These are phyloP conservation scores for Gossypium mustelinum DNA, from an alignment of 345 rosid genomes.

Conservation along the genomic window DNA sequence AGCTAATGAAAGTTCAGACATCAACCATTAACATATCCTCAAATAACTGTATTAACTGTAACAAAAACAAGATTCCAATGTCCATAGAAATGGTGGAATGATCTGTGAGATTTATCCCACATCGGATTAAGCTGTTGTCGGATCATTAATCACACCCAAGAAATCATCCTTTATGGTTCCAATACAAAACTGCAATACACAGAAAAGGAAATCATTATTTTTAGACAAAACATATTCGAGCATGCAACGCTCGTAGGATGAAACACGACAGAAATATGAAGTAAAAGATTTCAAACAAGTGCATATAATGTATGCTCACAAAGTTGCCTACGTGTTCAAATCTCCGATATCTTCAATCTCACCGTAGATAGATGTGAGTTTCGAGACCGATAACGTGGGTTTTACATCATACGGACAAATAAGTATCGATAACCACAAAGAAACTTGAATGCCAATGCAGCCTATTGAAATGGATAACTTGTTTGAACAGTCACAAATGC, in stretches of 20 bases:
- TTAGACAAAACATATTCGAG: not conserved
- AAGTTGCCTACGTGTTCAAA: not conserved
- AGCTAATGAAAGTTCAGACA: not conserved
- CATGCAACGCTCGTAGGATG: not conserved
- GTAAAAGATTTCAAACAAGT: not conserved
- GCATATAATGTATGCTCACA: not conserved
- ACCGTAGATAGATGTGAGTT: not conserved
- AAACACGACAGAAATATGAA: not conserved
- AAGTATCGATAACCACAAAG: not conserved
- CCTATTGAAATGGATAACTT: not conserved
- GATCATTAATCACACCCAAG: slow-evolving; percentile 9
- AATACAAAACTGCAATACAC: slow-evolving; percentile 70
- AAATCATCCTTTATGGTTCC: slow-evolving; percentile 5
- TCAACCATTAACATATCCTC: not conserved
- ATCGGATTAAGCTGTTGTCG: not conserved
- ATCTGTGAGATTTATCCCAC: no score
- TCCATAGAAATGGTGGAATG: no score
- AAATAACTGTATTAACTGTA: no score
- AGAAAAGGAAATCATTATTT: not conserved
- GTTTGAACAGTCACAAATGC: not conserved
- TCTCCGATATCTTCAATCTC: not conserved
- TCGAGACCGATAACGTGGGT: not conserved
- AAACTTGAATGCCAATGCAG: not conserved
- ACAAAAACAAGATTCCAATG: no score
- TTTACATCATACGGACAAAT: not conserved